A percentile compares a stretch with the other conserved stretches of the same genome.
These are phyloP conservation scores for Lobosporangium transversale DNA, from an alignment of 192 early-diverging fungal genomes.

Conservation along the genomic window DNA sequence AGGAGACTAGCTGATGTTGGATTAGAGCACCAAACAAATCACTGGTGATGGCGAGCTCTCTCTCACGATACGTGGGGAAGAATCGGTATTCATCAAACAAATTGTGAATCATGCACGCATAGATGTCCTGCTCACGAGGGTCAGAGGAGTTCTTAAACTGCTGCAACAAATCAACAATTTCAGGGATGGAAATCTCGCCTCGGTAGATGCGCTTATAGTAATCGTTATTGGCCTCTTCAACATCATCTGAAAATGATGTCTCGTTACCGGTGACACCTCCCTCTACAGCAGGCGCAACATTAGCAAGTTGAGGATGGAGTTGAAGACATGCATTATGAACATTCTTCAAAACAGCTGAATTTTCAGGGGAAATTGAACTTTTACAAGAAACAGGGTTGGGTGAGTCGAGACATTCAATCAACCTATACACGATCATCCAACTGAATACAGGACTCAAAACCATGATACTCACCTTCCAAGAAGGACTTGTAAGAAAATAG, in stretches of 20 bases:
- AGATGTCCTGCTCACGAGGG: conserved; percentile 82
- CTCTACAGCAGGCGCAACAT: conserved; percentile 54
- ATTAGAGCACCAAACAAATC: conserved; percentile 91
- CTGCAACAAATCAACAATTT: conserved; percentile 87
- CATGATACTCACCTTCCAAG: conserved; percentile 59
- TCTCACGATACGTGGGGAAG: conserved; percentile 94
- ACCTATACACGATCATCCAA: too few relatives aligned
- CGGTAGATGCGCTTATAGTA: conserved; percentile 84
- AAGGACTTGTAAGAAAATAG: conserved; percentile 74
- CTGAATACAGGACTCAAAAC: too few relatives aligned
- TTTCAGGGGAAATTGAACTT: conserved; percentile 70
- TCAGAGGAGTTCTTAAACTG: conserved; percentile 82
- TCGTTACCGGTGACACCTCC: conserved; percentile 54
- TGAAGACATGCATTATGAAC: conserved; percentile 65
- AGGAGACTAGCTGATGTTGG: conserved; percentile 87
- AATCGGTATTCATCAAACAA: conserved; percentile 97
- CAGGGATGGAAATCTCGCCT: conserved; percentile 80
- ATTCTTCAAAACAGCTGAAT: conserved; percentile 64
- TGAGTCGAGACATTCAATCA: too few relatives aligned
- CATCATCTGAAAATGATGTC: conserved; percentile 72
- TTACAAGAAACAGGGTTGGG: neutral
- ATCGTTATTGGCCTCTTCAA: conserved; percentile 78
- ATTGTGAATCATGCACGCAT: conserved; percentile 90
- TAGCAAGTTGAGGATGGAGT: conserved; percentile 61
- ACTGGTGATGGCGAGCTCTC: conserved; percentile 88